A percentile compares a stretch with the other conserved stretches of the same genome.
phyloP scores from a whole-genome alignment of 2,329 filamentous ascomycete species.

The Lachnellula occidentalis region DNA sequence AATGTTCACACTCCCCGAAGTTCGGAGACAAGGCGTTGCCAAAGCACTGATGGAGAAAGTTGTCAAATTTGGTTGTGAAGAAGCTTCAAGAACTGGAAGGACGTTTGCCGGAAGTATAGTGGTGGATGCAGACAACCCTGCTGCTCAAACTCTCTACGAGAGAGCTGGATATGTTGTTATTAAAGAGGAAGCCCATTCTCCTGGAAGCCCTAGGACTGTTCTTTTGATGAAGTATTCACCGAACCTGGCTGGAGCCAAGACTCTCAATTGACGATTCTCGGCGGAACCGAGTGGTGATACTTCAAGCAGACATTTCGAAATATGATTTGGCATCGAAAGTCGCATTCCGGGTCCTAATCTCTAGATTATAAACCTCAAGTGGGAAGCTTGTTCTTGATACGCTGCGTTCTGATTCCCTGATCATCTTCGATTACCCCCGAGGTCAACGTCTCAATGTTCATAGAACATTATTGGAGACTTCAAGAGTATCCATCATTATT shows the following conservation, averaged over 20 bases:
- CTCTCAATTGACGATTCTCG: neutral
- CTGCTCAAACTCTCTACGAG: conserved; percentile 32
- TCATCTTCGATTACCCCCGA: too few species aligned
- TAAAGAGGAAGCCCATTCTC: conserved; percentile 13
- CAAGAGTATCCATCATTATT: too few species aligned
- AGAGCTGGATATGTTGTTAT: conserved; percentile 32
- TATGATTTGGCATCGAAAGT: neutral
- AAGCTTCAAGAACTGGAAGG: conserved; percentile 18
- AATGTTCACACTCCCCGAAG: conserved; percentile 35
- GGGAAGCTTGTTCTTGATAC: too few species aligned
- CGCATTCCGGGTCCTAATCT: too few species aligned
- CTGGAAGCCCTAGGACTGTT: conserved; percentile 5
- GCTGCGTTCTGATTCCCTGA: too few species aligned
- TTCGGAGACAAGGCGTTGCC: conserved; percentile 34
- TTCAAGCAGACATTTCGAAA: neutral
- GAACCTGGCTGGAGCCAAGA: neutral
- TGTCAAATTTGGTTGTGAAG: conserved; percentile 24
- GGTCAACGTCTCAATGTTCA: too few species aligned
- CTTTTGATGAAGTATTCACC: conserved; percentile 20
- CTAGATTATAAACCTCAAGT: too few species aligned
- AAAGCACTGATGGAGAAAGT: conserved; percentile 30
- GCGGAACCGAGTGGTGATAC: too few species aligned
- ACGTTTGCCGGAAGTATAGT: conserved; percentile 30
- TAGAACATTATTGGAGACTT: too few species aligned
- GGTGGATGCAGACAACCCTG: conserved; percentile 32